Evolutionary conservation across 441 rosid species (phyloP), one percentile per base, ranked within the genome.

Genomic region (Populus hybrid): DNA sequence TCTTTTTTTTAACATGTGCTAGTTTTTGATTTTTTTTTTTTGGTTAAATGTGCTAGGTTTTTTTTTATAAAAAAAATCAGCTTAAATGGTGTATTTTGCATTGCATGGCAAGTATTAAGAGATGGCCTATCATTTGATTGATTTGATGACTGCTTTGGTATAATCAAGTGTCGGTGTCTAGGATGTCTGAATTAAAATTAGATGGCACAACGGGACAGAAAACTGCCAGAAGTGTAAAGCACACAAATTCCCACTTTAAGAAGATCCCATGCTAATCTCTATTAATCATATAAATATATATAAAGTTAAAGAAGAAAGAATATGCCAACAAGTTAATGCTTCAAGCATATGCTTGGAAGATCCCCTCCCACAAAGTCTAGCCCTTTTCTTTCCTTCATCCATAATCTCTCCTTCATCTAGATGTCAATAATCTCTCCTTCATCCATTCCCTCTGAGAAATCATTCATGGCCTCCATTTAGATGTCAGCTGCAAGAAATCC

Each of bases 381-480:
- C 80, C 76, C 35, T n/a, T 20, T 23, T 59, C 20, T 36, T 70
- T 59, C 70, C 72, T 82, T 83, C 73, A 78, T 36, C 81, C 66
- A 8, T 40, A 40, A 21, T 70, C 76, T 73, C 73, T 78, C 68
- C 63, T 72, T 78, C 59, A 14, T 50, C 79, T 28, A 76, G 71
- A 72, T 67, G 14, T 36, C 81, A 69, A 8, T 40, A 40, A 20
- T 70, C 76, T 73, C 73, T 78, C 68, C 63, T 72, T 78, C 59
- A 14, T 50, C 79, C 77, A n/a, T 73, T 80, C 84, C 24, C 84
- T 83, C 28, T 72, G 3, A 77, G 59, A 67, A 70, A 57, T 11
- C 69, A 73, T 72, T 63, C 70, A 61, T 76, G 80, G 72, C 79
- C 35, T 73, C 71, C 28, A 50, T 69, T 69, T 54, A 35, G 80